Evolutionary conservation across 345 rosid species (phyloP), one percentile per base, ranked within the genome.

Genomic region (Melaleuca quinquenervia): DNA sequence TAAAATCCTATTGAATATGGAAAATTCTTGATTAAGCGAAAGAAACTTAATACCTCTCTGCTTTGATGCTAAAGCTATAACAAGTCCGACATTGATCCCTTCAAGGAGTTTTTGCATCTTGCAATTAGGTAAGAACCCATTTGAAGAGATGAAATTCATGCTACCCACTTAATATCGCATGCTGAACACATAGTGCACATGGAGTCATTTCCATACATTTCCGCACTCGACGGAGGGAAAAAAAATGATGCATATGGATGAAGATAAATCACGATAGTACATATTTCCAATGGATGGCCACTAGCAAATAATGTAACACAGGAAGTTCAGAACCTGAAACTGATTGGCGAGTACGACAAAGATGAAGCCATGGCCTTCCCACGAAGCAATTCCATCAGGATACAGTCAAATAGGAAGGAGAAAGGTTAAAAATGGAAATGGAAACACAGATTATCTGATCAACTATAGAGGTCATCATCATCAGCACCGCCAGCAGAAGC

Each of bases 381-480:
- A 70, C 32, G 22, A 70, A 45, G 36, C 48, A 70, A 70, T 70
- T 70, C 48, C 78, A 18, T 32, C 24, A 36, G 45, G 24, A 70
- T 32, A 70, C 78, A 32, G 48, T 18, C 32, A 70, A 70, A 70
- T 24, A 18, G 48, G 78, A 70, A 70, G 26, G 48, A 70, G 13
- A 70, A 32, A 41, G 45, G 48, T 36, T 70, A 32, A 1, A 36
- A 36, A 70, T 70, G 78, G 78, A 52, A 82, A 27, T 51, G 26
- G 56, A 51, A 82, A 36, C 56, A 51, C 58, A 82, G 48, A 70
- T 36, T 9, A 64, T 64, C 45, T 8, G 55, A 82, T 52, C 52
- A 83, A 52, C 91, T 91, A 91, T 96, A 96, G 64, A 96, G 99
- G 88, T 96, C 99, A 49, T 96, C 99, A 8, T 96, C 99, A 52